A percentile compares a stretch with the other conserved stretches of the same genome.
Conservation (phyloP, 352 stramenopile genomes). For the Phytopythium ostracodes region DNA sequence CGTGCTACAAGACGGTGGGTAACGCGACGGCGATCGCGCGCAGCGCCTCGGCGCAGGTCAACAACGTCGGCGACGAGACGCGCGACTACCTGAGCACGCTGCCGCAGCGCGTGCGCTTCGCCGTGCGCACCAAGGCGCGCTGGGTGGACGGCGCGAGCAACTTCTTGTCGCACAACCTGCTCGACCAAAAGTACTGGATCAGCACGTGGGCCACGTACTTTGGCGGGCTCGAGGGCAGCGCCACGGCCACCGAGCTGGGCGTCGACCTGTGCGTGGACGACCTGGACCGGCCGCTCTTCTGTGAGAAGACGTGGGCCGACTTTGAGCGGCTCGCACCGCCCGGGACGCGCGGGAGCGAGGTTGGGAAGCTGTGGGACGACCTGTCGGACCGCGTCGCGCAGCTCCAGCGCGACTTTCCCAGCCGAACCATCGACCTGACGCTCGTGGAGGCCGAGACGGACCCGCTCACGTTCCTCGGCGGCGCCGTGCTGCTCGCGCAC, state of each 20-base stretch:
- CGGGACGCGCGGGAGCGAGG: conserved; percentile 6
- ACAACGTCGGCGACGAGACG: conserved; percentile 17
- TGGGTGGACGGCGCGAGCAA: conserved; percentile 45
- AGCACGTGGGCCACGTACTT: conserved; percentile 47
- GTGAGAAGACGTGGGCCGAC: conserved; percentile 50
- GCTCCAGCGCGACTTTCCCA: conserved; percentile 22
- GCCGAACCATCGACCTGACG: conserved; percentile 36
- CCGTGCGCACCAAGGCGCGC: conserved; percentile 39
- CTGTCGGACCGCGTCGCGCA: conserved; percentile 25
- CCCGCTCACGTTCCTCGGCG: conserved; percentile 39
- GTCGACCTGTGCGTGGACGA: conserved; percentile 51
- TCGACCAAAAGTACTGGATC: conserved; percentile 60
- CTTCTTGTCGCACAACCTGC: conserved; percentile 44
- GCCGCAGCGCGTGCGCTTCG: conserved; percentile 44
- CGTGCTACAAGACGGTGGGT: conserved; percentile 47
- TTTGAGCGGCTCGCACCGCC: conserved; percentile 16
- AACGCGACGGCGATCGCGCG: conserved; percentile 33
- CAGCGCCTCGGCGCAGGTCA: conserved; percentile 7
- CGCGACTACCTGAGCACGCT: conserved; percentile 38
- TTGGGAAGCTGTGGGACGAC: conserved; percentile 36
- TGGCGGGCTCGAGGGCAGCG: conserved; percentile 21
- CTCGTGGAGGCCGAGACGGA: conserved; percentile 48
- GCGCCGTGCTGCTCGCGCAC: conserved; percentile 41
- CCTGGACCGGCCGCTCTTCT: conserved; percentile 48
- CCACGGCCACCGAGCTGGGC: conserved; percentile 19